Conservation (phyloP, 129 eudicot genomes). For the Helichrysum umbraculigerum region DNA sequence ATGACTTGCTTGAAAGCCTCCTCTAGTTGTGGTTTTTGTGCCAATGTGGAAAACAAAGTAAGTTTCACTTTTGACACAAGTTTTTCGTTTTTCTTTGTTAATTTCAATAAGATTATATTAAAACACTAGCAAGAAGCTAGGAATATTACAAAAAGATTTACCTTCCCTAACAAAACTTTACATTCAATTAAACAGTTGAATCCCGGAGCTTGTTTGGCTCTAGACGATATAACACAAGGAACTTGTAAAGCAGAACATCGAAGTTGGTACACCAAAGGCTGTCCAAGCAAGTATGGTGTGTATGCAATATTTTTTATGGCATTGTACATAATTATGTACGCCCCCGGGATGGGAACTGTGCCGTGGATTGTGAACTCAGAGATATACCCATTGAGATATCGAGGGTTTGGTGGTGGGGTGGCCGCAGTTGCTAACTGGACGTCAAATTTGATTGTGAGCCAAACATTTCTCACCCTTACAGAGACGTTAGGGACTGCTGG, state of each 20-base stretch:
- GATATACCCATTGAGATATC: conserved; percentile 57
- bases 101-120: neutral
- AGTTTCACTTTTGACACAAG: neutral
- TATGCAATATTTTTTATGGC: conserved; percentile 53
- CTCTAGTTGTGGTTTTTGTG: conserved; percentile 42
- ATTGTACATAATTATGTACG: conserved; percentile 51
- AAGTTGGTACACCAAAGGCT: conserved; percentile 51
- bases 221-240: conserved; percentile 16
- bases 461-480: conserved; percentile 55
- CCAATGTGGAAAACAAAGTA: conserved; percentile 37
- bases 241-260: conserved; percentile 43
- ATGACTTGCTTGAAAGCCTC: conserved; percentile 42
- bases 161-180: neutral
- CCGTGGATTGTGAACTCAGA: conserved; percentile 78
- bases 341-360: conserved; percentile 77
- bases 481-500: conserved; percentile 49
- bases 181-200: conserved; percentile 32
- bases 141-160: too few relatives aligned
- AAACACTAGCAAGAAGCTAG: too few relatives aligned
- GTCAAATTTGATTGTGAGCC: conserved; percentile 62
- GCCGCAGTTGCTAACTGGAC: conserved; percentile 69
- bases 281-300: conserved; percentile 57
- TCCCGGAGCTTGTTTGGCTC: conserved; percentile 57
- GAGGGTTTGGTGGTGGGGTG: conserved; percentile 64
- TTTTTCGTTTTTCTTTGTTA: too few relatives aligned